Percentiles rank a stretch among this genome's conserved stretches.
Conservation (phyloP, 2,329 filamentous ascomycete species). For the Pyrenochaeta sp. region DNA sequence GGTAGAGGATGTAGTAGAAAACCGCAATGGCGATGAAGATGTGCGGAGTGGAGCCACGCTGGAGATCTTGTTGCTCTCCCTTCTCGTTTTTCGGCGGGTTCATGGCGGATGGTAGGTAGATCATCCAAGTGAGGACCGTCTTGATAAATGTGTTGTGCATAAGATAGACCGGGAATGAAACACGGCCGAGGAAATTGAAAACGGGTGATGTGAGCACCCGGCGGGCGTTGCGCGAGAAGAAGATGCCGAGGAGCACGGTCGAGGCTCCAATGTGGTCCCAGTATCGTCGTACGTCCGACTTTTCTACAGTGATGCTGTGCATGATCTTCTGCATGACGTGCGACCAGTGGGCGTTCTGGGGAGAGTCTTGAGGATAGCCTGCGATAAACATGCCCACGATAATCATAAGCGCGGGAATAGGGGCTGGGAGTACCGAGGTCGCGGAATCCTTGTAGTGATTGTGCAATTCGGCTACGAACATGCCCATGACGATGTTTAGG, state of each 20-base stretch:
- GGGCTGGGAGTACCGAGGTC: constrained; percentile 58
- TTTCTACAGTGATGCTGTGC: constrained; percentile 55
- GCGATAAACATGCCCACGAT: constrained; percentile 64
- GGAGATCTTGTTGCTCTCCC: constrained; percentile 46
- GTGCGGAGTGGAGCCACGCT: constrained; percentile 42
- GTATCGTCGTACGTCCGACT: constrained; percentile 60
- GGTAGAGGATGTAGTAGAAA: constrained; percentile 49
- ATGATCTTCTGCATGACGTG: constrained; percentile 55
- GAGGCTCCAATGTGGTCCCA: constrained; percentile 61
- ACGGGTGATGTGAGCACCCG: constrained; percentile 62
- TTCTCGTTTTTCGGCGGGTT: constrained; percentile 48
- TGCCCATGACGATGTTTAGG: constrained; percentile 69
- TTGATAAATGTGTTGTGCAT: constrained; percentile 69
- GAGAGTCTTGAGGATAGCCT: constrained; percentile 66
- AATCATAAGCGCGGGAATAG: constrained; percentile 61
- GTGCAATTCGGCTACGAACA: constrained; percentile 68
- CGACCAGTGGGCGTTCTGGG: constrained; percentile 65
- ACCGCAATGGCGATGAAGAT: constrained; percentile 44
- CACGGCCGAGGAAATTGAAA: constrained; percentile 69
- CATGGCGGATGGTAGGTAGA: constrained; percentile 56
- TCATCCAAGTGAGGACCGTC: constrained; percentile 67
- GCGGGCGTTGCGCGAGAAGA: constrained; percentile 62
- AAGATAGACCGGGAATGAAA: constrained; percentile 71
- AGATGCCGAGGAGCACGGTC: constrained; percentile 60
- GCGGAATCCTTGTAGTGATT: constrained; percentile 60